Conservation (phyloP, 495 filamentous ascomycete species). For the Tuber magnatum region DNA sequence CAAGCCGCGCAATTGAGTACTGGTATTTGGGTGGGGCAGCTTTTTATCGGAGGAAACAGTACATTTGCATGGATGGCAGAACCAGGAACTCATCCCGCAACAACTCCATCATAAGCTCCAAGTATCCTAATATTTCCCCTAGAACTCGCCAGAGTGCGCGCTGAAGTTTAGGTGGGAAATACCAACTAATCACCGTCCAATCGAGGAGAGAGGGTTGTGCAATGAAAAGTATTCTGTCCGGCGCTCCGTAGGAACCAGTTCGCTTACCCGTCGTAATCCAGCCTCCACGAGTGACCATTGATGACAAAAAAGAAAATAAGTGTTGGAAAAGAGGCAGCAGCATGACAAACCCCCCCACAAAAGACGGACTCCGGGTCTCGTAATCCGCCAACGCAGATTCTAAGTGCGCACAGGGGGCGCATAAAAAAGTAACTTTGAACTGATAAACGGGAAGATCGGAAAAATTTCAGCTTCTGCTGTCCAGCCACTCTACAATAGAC, state of each 20-base stretch:
- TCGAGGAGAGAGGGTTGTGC: not conserved
- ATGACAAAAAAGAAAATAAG: not conserved
- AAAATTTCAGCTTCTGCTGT: not conserved
- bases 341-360: not conserved
- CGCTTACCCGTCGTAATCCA: not conserved
- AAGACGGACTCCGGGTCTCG: not conserved
- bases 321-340: not conserved
- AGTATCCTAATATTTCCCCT: not conserved
- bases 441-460: not conserved
- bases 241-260: not conserved
- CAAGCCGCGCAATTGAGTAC: not conserved
- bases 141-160: not conserved
- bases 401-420: not conserved
- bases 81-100: not conserved
- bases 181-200: not conserved
- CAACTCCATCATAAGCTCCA: not conserved
- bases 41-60: not conserved
- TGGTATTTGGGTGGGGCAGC: not conserved
- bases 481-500: not conserved
- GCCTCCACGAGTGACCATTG: not conserved
- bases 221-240: not conserved
- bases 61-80: not conserved
- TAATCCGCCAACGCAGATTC: not conserved
- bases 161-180: not conserved
- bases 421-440: not conserved